A percentile compares a stretch with the other conserved stretches of the same genome.
These are phyloP conservation scores for Rhizopus arrhizus DNA, from an alignment of 371 early-diverging fungal species.

Conservation along the genomic window DNA sequence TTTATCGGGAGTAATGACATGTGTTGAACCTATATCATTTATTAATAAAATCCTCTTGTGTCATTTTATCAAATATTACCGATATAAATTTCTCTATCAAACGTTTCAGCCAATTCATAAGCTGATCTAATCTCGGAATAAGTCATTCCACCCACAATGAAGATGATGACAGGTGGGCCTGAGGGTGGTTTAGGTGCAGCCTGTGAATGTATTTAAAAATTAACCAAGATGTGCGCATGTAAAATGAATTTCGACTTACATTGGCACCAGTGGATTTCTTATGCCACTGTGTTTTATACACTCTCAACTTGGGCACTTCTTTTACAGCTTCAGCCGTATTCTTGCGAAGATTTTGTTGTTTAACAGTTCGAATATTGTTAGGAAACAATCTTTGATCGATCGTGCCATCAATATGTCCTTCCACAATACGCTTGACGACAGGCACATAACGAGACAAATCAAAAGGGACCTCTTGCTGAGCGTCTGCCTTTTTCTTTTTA, in stretches of 20 bases:
- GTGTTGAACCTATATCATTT: conserved; percentile 66
- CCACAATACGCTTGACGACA: conserved; percentile 59
- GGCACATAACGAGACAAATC: conserved; percentile 76
- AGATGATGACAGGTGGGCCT: conserved; percentile 67
- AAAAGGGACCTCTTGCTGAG: conserved; percentile 62
- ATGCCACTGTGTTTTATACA: conserved; percentile 62
- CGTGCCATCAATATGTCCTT: conserved; percentile 62
- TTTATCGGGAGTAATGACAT: conserved; percentile 76
- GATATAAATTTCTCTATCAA: conserved; percentile 79
- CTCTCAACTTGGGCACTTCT: conserved; percentile 45
- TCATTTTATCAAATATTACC: conserved; percentile 51
- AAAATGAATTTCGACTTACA: conserved; percentile 10
- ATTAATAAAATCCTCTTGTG: not conserved
- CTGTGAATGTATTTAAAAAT: conserved; percentile 16
- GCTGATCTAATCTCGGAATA: conserved; percentile 87
- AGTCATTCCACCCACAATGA: conserved; percentile 91
- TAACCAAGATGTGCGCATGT: not conserved
- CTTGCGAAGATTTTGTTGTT: conserved; percentile 35
- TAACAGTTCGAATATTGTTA: conserved; percentile 56
- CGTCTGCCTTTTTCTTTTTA: conserved; percentile 41
- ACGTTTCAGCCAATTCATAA: conserved; percentile 77
- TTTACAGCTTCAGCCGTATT: conserved; percentile 33
- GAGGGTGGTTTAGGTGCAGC: conserved; percentile 53
- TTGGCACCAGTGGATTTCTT: conserved; percentile 44
- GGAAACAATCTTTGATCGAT: conserved; percentile 66